A percentile compares a stretch with the other conserved stretches of the same genome.
phyloP scores from a whole-genome alignment of 1,139 yeast genomes.

The Trichomonascaceae sp. region DNA sequence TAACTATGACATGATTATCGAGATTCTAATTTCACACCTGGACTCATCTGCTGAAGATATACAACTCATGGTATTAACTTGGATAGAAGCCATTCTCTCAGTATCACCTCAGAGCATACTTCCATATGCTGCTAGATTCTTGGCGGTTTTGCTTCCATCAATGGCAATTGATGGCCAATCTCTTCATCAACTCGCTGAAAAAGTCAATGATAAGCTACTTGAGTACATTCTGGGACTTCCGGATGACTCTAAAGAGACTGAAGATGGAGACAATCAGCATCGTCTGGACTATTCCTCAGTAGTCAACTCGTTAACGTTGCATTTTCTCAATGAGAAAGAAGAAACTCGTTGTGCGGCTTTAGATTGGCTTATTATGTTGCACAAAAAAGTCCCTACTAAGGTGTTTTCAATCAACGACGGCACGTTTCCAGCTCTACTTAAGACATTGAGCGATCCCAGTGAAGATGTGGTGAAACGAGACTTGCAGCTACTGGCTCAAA shows the following conservation, averaged over 20 bases:
- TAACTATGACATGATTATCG: constrained; percentile 75
- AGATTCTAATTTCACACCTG: constrained; percentile 70
- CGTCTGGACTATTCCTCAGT: constrained; percentile 51
- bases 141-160: constrained; percentile 51
- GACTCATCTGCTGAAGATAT: constrained; percentile 71
- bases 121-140: constrained; percentile 53
- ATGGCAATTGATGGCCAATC: constrained; percentile 50
- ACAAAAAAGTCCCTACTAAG: constrained; percentile 62
- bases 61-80: constrained; percentile 70
- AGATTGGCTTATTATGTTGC: constrained; percentile 86
- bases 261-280: constrained; percentile 14
- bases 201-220: constrained; percentile 47
- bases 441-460: constrained; percentile 79
- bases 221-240: constrained; percentile 39
- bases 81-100: constrained; percentile 73
- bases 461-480: constrained; percentile 78
- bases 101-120: constrained; percentile 74
- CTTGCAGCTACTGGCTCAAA: constrained; percentile 67
- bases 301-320: constrained; percentile 54
- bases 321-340: constrained; percentile 65
- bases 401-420: constrained; percentile 52
- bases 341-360: constrained; percentile 77
- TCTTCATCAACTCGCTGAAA: constrained; percentile 48
- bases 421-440: constrained; percentile 71
- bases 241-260: constrained; percentile 22